Evolutionary conservation across 306 rosid species (phyloP).

Genomic region (Parietaria judaica): DNA sequence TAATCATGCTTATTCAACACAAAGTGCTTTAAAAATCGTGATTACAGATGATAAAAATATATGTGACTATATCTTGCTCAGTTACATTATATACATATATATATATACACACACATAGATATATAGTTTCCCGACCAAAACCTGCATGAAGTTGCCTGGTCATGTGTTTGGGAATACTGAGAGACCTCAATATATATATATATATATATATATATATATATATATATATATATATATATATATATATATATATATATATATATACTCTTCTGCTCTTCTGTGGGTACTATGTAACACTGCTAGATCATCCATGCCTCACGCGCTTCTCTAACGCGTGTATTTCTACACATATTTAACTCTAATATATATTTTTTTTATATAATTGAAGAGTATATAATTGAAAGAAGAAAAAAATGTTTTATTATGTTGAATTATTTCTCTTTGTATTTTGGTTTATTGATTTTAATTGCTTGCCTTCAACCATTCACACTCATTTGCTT

Average conservation of each 20-base stretch:
- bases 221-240: slow-evolving; percentile 20
- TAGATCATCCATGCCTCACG: background rate
- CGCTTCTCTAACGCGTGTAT: background rate
- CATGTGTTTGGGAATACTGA: background rate
- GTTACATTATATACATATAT: background rate
- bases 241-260: slow-evolving; percentile 20
- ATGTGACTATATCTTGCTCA: too few relatives aligned
- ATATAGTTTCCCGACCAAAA: background rate
- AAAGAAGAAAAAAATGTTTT: too few relatives aligned
- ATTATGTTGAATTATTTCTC: too few relatives aligned
- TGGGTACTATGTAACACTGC: slow-evolving; percentile 3
- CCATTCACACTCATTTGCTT: too few relatives aligned
- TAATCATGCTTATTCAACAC: too few relatives aligned
- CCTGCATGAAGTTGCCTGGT: background rate
- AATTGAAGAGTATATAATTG: too few relatives aligned
- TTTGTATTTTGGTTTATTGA: too few relatives aligned
- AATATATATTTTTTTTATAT: too few relatives aligned
- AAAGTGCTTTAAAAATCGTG: too few relatives aligned
- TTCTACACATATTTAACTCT: too few relatives aligned
- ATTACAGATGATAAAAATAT: too few relatives aligned
- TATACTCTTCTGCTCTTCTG: slow-evolving; percentile 9
- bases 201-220: slow-evolving; percentile 24
- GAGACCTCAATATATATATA: slow-evolving; percentile 10
- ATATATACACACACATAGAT: background rate
- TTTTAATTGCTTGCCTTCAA: too few relatives aligned